These are phyloP conservation scores for Myxozyma neotropica DNA, from an alignment of 805 yeast species.

Conservation along the genomic window DNA sequence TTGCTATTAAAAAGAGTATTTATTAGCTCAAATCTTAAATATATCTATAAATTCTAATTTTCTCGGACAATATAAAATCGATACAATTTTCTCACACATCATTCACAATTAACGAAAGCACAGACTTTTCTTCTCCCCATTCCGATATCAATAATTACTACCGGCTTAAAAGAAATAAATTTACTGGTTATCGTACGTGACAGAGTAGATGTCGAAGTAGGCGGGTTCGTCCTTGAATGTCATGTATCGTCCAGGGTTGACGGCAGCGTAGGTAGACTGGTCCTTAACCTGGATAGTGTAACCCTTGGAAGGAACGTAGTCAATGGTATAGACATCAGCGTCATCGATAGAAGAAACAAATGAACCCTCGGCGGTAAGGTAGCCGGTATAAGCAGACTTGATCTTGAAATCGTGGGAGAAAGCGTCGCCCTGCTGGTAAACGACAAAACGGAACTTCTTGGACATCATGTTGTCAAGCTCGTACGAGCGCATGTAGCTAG, in stretches of 20 bases:
- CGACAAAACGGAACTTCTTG: constrained; percentile 10
- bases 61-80: no score
- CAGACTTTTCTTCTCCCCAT: not conserved
- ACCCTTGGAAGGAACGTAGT: constrained; percentile 16
- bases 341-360: not conserved
- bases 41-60: no score
- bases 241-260: not conserved
- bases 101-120: not conserved
- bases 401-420: constrained; percentile 22
- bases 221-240: not conserved
- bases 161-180: no score
- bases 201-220: constrained; percentile 15
- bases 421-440: constrained; percentile 30
- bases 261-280: not conserved
- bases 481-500: not conserved
- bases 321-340: constrained; percentile 17
- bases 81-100: no score
- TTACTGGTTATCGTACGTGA: constrained; percentile 8
- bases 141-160: no score
- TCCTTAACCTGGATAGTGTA: constrained; percentile 20
- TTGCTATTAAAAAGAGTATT: no score
- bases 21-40: no score
- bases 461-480: not conserved
- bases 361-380: constrained; percentile 6
- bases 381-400: constrained; percentile 11